Conservation (phyloP, 192 early-diverging fungal species). For the Backusella parvicylindrica region DNA sequence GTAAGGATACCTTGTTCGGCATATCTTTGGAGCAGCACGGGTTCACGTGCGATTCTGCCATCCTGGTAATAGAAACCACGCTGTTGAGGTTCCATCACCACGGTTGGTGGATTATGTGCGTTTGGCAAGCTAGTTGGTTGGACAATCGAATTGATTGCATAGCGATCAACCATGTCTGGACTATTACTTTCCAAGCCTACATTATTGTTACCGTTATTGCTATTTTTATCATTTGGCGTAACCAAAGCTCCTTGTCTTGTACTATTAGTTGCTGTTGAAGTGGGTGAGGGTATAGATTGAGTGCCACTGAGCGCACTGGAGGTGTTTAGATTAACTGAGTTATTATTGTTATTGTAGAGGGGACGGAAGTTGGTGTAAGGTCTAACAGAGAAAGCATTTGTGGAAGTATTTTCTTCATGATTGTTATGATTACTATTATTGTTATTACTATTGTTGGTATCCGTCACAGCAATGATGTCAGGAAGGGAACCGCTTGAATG, state of each 20-base stretch:
- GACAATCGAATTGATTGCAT: background rate
- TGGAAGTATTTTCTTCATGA: background rate
- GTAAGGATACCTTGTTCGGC: constrained; percentile 33
- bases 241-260: background rate
- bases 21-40: constrained; percentile 26
- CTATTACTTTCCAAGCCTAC: constrained; percentile 1
- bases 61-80: constrained; percentile 35
- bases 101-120: background rate
- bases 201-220: background rate
- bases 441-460: background rate
- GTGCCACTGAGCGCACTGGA: background rate
- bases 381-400: constrained; percentile 1
- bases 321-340: background rate
- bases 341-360: background rate
- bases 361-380: constrained; percentile 13
- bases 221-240: background rate
- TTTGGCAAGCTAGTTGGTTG: background rate
- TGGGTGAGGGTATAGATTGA: constrained; percentile 8
- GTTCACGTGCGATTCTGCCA: constrained; percentile 29
- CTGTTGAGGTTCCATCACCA: constrained; percentile 29
- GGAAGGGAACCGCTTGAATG: background rate
- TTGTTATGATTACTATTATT: background rate
- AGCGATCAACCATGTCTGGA: background rate
- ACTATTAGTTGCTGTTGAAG: background rate
- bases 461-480: background rate